A percentile compares a stretch with the other conserved stretches of the same genome.
Conservation (phyloP, 306 rosid species). For the Adenanthera pavonina region DNA sequence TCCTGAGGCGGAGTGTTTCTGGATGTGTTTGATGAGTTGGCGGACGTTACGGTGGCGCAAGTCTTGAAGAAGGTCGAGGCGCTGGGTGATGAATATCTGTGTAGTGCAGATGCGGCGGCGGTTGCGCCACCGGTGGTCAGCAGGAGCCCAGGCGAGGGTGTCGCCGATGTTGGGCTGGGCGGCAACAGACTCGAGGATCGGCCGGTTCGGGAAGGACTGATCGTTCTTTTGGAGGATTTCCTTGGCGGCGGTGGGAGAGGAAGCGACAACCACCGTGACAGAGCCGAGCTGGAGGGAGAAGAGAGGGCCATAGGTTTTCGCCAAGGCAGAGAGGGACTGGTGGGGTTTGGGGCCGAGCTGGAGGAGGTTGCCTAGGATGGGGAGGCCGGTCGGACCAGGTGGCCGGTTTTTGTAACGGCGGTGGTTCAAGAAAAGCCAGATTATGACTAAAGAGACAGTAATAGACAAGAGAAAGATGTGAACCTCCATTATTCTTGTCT, state of each 20-base stretch:
- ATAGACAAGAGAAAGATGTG: slow-evolving; percentile 38
- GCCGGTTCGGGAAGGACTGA: slow-evolving; percentile 53
- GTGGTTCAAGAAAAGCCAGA: slow-evolving; percentile 27
- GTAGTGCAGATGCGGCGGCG: slow-evolving; percentile 65
- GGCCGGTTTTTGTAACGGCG: slow-evolving; percentile 28
- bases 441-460: slow-evolving; percentile 15
- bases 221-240: slow-evolving; percentile 63
- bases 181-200: slow-evolving; percentile 50
- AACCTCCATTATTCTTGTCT: slow-evolving; percentile 37
- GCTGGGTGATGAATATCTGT: slow-evolving; percentile 49
- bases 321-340: slow-evolving; percentile 45
- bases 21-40: slow-evolving; percentile 47
- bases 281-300: slow-evolving; percentile 63
- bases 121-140: slow-evolving; percentile 52
- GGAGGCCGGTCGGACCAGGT: slow-evolving; percentile 61
- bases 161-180: slow-evolving; percentile 62
- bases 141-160: slow-evolving; percentile 68
- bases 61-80: slow-evolving; percentile 57
- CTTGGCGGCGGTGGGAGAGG: slow-evolving; percentile 55
- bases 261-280: slow-evolving; percentile 45
- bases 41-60: slow-evolving; percentile 54
- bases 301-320: slow-evolving; percentile 57
- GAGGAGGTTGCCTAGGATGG: slow-evolving; percentile 63
- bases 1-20: neutral
- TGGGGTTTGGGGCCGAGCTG: slow-evolving; percentile 58